Conservation (phyloP, 257 asterid species). For the Solanum arcanum region DNA sequence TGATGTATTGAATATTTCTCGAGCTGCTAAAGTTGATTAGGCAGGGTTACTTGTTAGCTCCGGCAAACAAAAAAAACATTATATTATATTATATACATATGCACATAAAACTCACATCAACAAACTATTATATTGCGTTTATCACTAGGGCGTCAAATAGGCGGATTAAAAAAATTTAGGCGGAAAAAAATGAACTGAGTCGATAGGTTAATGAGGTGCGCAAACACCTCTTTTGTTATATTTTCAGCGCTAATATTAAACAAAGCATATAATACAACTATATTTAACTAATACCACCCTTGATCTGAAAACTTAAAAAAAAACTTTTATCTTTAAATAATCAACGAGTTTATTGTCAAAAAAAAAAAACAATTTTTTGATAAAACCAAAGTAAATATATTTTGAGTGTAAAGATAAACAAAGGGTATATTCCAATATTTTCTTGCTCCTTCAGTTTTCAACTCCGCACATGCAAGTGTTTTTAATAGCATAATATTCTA, state of each 20-base stretch:
- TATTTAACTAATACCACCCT: neutral
- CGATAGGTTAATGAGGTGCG: neutral
- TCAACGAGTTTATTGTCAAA: neutral
- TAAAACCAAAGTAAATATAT: neutral
- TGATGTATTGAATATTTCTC: neutral
- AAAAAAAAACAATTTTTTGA: neutral
- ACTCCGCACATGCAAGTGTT: neutral
- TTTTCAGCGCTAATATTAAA: neutral
- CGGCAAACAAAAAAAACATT: conserved; percentile 4
- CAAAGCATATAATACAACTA: neutral
- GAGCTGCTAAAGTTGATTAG: conserved; percentile 14
- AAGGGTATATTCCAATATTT: neutral
- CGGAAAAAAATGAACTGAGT: neutral
- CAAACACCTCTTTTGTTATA: neutral
- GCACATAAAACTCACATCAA: neutral
- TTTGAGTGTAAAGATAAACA: neutral
- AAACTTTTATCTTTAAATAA: neutral
- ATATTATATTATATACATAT: neutral
- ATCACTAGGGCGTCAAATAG: too few relatives aligned
- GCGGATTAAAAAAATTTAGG: too few relatives aligned
- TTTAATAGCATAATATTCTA: neutral
- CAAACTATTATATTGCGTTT: neutral
- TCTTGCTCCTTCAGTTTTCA: neutral
- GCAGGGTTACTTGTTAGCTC: neutral
- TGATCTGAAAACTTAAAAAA: neutral